Conservation (phyloP, 345 rosid species). For the Gossypium rotundifolium region DNA sequence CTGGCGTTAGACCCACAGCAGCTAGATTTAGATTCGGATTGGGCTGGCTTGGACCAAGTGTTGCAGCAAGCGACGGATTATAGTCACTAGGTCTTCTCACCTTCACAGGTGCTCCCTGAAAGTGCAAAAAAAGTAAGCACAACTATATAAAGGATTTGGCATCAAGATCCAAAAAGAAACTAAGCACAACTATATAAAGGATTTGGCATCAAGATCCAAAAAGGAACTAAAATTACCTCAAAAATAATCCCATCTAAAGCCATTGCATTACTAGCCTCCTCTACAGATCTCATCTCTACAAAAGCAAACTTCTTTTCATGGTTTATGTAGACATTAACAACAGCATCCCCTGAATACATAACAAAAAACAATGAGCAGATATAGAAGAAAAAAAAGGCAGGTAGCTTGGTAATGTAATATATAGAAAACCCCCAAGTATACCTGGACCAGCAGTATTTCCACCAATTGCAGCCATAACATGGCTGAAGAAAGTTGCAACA, state of each 20-base stretch:
- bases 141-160: neutral
- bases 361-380: slow-evolving; percentile 14
- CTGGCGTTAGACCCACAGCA: slow-evolving; percentile 88
- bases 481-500: slow-evolving; percentile 88
- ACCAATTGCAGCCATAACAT: slow-evolving; percentile 96
- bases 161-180: neutral
- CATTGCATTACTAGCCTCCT: slow-evolving; percentile 99
- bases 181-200: neutral
- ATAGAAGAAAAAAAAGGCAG: neutral
- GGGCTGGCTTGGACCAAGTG: slow-evolving; percentile 99
- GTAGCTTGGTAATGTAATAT: neutral
- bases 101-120: slow-evolving; percentile 97
- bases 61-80: slow-evolving; percentile 92
- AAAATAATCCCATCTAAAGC: slow-evolving; percentile 94
- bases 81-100: slow-evolving; percentile 99
- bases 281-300: slow-evolving; percentile 99
- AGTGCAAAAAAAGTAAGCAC: slow-evolving; percentile 1
- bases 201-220: neutral
- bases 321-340: slow-evolving; percentile 96
- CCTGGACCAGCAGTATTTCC: slow-evolving; percentile 99
- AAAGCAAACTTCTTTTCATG: slow-evolving; percentile 99
- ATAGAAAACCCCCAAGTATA: slow-evolving; percentile 7
- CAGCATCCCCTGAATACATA: slow-evolving; percentile 74
- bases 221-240: slow-evolving; percentile 46
- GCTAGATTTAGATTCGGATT: slow-evolving; percentile 84